Base-by-base conservation (phyloP, 1,284 basidiomycete genomes). In the Marasmius fiardii region DNA sequence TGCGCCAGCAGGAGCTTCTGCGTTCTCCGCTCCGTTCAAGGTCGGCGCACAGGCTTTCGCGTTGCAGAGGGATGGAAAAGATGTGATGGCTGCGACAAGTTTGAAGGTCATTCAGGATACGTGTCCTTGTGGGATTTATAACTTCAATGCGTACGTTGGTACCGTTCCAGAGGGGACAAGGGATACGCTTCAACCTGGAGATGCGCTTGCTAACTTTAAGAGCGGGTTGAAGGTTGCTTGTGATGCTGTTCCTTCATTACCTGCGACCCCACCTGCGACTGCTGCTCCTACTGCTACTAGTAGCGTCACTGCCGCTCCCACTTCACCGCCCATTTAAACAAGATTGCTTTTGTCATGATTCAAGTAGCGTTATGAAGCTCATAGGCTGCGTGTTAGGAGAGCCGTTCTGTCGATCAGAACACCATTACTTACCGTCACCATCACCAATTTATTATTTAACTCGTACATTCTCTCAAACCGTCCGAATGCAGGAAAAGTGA, bases 11-110 rank as follows among this genome's bases (percentile, higher is more conserved):
- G 69, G 69, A 12, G 65, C 64, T 5, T 65, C 65, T 20, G 68
- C 69, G n/a, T 68, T 69, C 48, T 57, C 62, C 23, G 69, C 70
- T 7, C 62, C 67, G 1, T 71, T 71, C 64, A 60, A 65, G 3
- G 51, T 65, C 6, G 71, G 70, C 37, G 8, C 60, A n/a, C 69
- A 72, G 61, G 64, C 63, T 60, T 64, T 73, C 39, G 60, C 67
- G 41, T 64, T 72, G 23, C 53, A 54, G 16, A 58, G 66, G 26
- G 59, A 63, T 45, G 65, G 63, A 2, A 54, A 47, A 23, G 53
- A 61, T 39, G 63, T 67, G 10, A 64, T 64, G 58, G 55, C 54
- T 28, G 67, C 63, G 26, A 67, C 69, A 47, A 69, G 69, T 14
- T 61, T 66, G 50, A 63, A 63, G 55, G 59, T 60, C 21, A 63